Evolutionary conservation across 768 basidiomycete species (phyloP), one percentile per base, ranked within the genome.

Genomic region (Agaricus sinodeliciosus): DNA sequence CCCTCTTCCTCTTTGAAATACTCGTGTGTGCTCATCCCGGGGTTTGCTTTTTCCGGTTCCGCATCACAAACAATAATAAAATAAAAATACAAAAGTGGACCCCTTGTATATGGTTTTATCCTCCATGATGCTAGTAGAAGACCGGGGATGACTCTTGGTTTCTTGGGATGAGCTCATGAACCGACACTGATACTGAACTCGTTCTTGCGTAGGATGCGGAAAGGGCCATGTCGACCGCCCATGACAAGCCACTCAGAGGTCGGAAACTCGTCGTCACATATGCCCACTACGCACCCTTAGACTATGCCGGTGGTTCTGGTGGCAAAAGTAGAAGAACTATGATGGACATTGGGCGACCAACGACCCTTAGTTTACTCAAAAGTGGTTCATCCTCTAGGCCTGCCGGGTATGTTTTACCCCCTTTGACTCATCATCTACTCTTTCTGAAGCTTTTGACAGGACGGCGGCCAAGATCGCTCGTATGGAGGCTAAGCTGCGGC

Each of bases 401-500:
- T 70, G 75, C 76, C 58, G 72, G 73, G 81, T 81, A 34, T 6
- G 50, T 37, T 3, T 48, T 18, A 4, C 37, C 55, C 50, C 25
- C 22, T 6, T 18, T 35, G 43, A 44, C 25, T 7, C 43, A 15
- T 47, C 13, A 26, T 15, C 37, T 5, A 3, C n/a, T 35, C 27
- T 19, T 18, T 22, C 28, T 51, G 13, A 22, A 51, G 35, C 46
- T 51, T 60, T 60, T 43, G 11, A 58, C 61, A 94, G 90, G 46
- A 94, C 90, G 1, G 72, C 78, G 41, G 84, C 83, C 60, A 96
- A 97, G 69, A 99, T 99, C 59, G 93, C 94, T 7, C 80, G 86
- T 62, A 87, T 97, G 78, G 96, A 99, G 69, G 95, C 95, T 2
- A 99, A 99, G 67, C 74, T 99, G 19, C 79, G 83, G 15, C 81